Evolutionary conservation across 164 flowering plant species (phyloP), one percentile per base, ranked within the genome.

Genomic region (Vitis rotundifolia): DNA sequence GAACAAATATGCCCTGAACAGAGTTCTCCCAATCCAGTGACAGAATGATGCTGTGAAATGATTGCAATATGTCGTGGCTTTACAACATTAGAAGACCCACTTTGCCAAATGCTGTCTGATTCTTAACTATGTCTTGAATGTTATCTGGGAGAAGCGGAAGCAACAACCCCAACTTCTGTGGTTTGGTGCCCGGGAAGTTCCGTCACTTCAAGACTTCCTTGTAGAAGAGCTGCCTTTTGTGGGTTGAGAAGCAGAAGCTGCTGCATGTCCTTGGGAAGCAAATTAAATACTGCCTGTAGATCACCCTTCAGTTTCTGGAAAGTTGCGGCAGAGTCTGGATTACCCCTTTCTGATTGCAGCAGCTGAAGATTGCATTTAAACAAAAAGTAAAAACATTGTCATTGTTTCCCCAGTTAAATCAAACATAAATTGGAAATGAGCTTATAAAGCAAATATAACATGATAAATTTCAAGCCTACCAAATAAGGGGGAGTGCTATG

Each of bases 221-320:
- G 84, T 52, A 91, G 73, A 74, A 86, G 86, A 69, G 91, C 74
- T 49, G 88, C 93, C 68, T 84, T 87, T 52, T 93, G 83, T 19
- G 97, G 99, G 78, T 87, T 95, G 71, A 84, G 73, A 59, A 93
- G 88, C 68, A 93, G 80, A 71, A 93, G 97, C 63, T 93, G 81
- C 72, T 93, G 98, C 90, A 88, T 76, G 79, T 95, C 99, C 74
- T 86, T 88, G 8, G 98, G 97, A 65, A 95, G 97, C 26, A 84
- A 82, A 65, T 79, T 80, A 71, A 90, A 95, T 50, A 93, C 89
- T 2, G 84, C 80, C 75, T 71, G 84, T 63, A 95, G 79, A 79
- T 91, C 97, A 9, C 80, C 80, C 76, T 77, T 93, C 75, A 95
- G 82, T 79, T 95, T 95, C 71, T 76, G 75, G 72, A 83, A 86